Percentiles rank a stretch among this genome's conserved stretches.
phyloP scores from a whole-genome alignment of 1,139 yeast species.

The Debaryomyces subglobosus region DNA sequence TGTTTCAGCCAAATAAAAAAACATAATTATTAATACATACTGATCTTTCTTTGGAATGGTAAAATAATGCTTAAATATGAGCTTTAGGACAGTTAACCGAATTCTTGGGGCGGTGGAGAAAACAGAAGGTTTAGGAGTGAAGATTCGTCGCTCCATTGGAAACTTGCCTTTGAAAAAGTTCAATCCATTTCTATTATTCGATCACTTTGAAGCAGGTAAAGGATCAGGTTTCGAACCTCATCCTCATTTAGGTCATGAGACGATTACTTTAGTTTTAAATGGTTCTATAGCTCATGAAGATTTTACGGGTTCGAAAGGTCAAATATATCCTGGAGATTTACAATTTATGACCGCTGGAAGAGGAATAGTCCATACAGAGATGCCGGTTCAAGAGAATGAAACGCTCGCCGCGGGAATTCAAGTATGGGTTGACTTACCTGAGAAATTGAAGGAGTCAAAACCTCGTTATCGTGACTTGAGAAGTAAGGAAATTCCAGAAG shows the following conservation, averaged over 20 bases:
- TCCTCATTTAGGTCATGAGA: conserved; percentile 92
- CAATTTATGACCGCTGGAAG: conserved; percentile 96
- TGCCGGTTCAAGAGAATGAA: conserved; percentile 71
- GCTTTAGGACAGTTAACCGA: conserved; percentile 56
- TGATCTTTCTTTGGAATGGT: neutral
- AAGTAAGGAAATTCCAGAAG: conserved; percentile 69
- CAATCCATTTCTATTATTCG: conserved; percentile 83
- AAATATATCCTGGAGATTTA: conserved; percentile 79
- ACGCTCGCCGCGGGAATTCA: conserved; percentile 72
- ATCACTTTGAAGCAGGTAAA: conserved; percentile 59
- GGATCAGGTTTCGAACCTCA: conserved; percentile 87
- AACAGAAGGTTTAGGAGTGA: conserved; percentile 86
- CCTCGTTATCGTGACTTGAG: conserved; percentile 84
- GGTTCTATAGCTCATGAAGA: conserved; percentile 92
- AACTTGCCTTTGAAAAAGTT: conserved; percentile 66
- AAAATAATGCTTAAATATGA: conserved; percentile 1
- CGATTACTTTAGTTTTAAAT: conserved; percentile 71
- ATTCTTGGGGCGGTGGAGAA: conserved; percentile 70
- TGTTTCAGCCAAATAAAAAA: neutral
- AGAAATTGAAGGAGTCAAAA: conserved; percentile 60
- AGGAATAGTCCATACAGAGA: conserved; percentile 85
- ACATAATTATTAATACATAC: neutral
- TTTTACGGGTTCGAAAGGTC: conserved; percentile 82
- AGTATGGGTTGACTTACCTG: conserved; percentile 90
- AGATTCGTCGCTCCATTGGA: conserved; percentile 85